Evolutionary conservation across 1,139 yeast species (phyloP).

Genomic region (Yamadazyma aaseri): DNA sequence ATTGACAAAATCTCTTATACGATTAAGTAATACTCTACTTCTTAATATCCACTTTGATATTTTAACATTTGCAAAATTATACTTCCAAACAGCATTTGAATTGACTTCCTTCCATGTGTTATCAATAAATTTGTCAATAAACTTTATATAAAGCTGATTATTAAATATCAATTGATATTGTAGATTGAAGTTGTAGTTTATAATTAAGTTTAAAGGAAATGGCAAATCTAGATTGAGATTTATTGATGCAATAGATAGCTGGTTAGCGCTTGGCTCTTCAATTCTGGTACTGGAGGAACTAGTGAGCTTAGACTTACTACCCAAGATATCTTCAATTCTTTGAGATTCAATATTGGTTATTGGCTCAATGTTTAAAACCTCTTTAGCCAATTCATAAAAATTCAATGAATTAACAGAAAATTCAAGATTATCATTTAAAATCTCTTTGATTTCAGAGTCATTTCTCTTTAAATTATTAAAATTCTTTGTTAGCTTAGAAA

Average conservation of each 20-base stretch:
- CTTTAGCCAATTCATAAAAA: constrained; percentile 60
- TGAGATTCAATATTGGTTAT: constrained; percentile 42
- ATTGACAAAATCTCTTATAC: constrained; percentile 61
- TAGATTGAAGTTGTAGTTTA: constrained; percentile 67
- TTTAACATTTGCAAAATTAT: constrained; percentile 37
- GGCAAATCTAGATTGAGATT: constrained; percentile 73
- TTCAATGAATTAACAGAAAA: constrained; percentile 34
- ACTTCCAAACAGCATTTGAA: constrained; percentile 67
- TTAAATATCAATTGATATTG: constrained; percentile 84
- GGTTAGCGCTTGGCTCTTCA: constrained; percentile 1
- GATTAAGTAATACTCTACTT: constrained; percentile 56
- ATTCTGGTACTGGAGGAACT: constrained; percentile 4
- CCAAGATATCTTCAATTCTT: constrained; percentile 5
- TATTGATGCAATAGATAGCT: constrained; percentile 31
- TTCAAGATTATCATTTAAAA: constrained; percentile 23
- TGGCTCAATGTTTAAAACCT: constrained; percentile 62
- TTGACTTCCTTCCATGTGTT: constrained; percentile 74
- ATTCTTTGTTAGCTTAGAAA: constrained; percentile 23
- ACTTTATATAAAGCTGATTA: constrained; percentile 62
- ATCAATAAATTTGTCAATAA: constrained; percentile 58
- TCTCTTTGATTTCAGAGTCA: constrained; percentile 13
- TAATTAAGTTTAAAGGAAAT: constrained; percentile 78
- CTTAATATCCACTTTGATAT: constrained; percentile 57
- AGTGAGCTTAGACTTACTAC: constrained; percentile 2
- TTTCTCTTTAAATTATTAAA: constrained; percentile 19